These are phyloP conservation scores for Juncus inflexus DNA, from an alignment of 176 grass and related monocot genomes.

Conservation along the genomic window DNA sequence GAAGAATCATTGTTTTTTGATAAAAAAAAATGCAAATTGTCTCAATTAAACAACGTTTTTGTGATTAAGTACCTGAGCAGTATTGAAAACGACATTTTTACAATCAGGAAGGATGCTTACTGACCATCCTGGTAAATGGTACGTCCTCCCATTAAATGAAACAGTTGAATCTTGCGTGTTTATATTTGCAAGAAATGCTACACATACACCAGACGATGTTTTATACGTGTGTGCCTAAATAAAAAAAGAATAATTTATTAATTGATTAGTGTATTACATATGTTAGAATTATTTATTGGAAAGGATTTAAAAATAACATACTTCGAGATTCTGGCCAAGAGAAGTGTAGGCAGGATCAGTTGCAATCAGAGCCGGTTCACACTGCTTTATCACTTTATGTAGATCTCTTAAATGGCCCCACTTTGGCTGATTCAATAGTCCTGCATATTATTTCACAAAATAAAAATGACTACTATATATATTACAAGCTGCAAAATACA, in stretches of 20 bases:
- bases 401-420: constrained; percentile 95
- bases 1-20: constrained; percentile 1
- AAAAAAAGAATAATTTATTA: constrained; percentile 13
- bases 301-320: constrained; percentile 23
- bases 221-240: constrained; percentile 68
- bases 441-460: constrained; percentile 36
- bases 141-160: constrained; percentile 73
- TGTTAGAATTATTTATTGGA: not conserved
- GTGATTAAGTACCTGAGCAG: constrained; percentile 59
- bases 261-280: not conserved
- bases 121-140: constrained; percentile 82
- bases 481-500: constrained; percentile 2
- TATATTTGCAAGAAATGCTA: constrained; percentile 93
- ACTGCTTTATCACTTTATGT: constrained; percentile 90
- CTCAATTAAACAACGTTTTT: constrained; percentile 3
- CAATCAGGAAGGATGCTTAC: constrained; percentile 99
- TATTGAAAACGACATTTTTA: constrained; percentile 87
- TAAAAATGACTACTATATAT: constrained; percentile 8
- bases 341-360: constrained; percentile 84
- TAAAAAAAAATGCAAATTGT: not conserved
- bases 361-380: constrained; percentile 76
- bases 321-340: constrained; percentile 82
- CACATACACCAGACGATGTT: constrained; percentile 51
- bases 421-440: constrained; percentile 78
- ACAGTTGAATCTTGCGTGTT: constrained; percentile 64